Evolutionary conservation across 2,329 filamentous ascomycete species (phyloP).

Genomic region (Fusarium chaquense): DNA sequence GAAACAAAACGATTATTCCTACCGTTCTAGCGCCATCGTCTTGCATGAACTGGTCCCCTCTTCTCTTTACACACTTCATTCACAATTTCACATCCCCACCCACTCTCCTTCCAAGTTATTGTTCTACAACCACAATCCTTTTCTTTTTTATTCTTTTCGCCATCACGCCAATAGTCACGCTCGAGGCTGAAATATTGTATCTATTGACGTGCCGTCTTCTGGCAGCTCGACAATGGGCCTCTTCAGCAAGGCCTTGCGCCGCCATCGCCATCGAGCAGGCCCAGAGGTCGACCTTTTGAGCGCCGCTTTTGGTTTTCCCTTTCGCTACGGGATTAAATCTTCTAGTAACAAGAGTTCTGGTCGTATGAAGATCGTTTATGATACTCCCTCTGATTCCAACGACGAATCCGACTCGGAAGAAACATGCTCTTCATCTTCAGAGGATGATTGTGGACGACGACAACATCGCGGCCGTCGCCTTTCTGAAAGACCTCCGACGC

Average conservation of each 20-base stretch:
- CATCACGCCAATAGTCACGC: not conserved
- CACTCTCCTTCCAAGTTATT: slow-evolving; percentile 22
- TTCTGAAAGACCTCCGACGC: slow-evolving; percentile 11
- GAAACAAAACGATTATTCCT: not conserved
- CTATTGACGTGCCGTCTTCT: not conserved
- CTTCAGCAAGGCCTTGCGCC: slow-evolving; percentile 28
- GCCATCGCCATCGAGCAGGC: slow-evolving; percentile 28
- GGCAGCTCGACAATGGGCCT: slow-evolving; percentile 39
- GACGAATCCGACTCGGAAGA: slow-evolving; percentile 17
- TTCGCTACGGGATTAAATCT: slow-evolving; percentile 25
- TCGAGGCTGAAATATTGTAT: not conserved
- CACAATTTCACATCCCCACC: not conserved
- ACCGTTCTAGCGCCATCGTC: not conserved
- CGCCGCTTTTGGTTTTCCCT: slow-evolving; percentile 47
- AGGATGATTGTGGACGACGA: slow-evolving; percentile 6
- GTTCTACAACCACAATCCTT: slow-evolving; percentile 7
- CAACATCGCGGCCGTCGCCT: not conserved
- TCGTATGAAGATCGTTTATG: slow-evolving; percentile 18
- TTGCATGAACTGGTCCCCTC: not conserved
- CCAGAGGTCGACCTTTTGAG: slow-evolving; percentile 46
- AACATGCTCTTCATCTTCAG: slow-evolving; percentile 18
- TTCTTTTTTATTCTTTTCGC: not conserved
- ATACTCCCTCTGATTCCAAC: slow-evolving; percentile 14
- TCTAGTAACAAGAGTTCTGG: slow-evolving; percentile 9
- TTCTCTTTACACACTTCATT: not conserved